Evolutionary conservation across 306 rosid species (phyloP).

Genomic region (Urtica urens): DNA sequence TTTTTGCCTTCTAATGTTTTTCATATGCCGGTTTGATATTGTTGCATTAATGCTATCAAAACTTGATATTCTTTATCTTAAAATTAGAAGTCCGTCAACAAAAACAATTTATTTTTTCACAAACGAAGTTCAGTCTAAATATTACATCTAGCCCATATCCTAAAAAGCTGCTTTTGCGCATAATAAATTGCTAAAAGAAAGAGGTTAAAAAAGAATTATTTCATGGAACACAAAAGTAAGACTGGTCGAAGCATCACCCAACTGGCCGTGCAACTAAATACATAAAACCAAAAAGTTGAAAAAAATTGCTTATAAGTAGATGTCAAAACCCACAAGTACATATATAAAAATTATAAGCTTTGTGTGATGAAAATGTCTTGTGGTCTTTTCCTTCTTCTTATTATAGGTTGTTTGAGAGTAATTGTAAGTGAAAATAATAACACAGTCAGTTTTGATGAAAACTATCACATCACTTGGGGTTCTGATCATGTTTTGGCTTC

Average conservation of each 20-base stretch:
- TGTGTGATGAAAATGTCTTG: slow-evolving; percentile 12
- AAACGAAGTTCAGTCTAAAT: too few species aligned
- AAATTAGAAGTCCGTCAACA: too few species aligned
- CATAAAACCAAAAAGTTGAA: too few species aligned
- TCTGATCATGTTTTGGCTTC: slow-evolving; percentile 18
- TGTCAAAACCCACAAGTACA: background rate
- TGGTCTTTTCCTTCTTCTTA: background rate
- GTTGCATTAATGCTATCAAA: background rate
- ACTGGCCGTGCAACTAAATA: too few species aligned
- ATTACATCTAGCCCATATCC: too few species aligned
- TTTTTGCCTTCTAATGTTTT: slow-evolving; percentile 16
- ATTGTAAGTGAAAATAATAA: background rate
- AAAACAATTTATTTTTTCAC: too few species aligned
- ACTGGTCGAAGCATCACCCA: too few species aligned
- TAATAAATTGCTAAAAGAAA: too few species aligned
- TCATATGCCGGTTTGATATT: background rate
- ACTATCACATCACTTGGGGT: slow-evolving; percentile 38
- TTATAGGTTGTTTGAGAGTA: background rate
- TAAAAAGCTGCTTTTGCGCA: too few species aligned
- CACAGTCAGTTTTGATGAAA: slow-evolving; percentile 25
- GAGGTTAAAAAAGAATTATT: too few species aligned
- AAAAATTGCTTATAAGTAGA: background rate
- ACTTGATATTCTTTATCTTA: too few species aligned
- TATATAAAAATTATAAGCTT: background rate
- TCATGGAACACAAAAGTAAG: too few species aligned